Conservation (phyloP, 2,329 filamentous ascomycete species). For the Colletotrichum melonis region DNA sequence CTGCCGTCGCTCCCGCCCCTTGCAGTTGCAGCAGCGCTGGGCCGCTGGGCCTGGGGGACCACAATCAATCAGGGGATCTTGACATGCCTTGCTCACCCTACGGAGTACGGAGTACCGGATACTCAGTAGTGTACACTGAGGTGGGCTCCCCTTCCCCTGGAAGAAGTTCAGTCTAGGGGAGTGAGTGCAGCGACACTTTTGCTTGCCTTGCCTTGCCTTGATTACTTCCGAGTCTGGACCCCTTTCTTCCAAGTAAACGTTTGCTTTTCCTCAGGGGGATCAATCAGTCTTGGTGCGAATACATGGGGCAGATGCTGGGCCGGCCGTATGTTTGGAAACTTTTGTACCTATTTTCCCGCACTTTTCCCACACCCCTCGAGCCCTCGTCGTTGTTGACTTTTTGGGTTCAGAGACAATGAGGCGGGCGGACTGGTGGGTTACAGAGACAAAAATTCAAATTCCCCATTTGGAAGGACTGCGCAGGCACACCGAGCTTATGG, state of each 20-base stretch:
- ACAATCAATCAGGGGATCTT: not conserved
- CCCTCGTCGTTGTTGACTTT: not conserved
- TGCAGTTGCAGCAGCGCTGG: not conserved
- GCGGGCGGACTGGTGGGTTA: not conserved
- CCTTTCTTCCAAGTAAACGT: too few relatives aligned
- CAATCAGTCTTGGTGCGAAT: too few relatives aligned
- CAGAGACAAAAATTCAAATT: not conserved
- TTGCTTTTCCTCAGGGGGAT: too few relatives aligned
- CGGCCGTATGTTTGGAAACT: too few relatives aligned
- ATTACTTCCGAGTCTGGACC: not conserved
- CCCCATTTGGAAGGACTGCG: not conserved
- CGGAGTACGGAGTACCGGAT: too few relatives aligned
- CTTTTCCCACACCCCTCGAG: too few relatives aligned
- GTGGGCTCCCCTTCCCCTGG: too few relatives aligned
- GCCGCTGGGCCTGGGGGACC: not conserved
- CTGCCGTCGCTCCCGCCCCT: not conserved
- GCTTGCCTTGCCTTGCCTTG: slow-evolving; percentile 4
- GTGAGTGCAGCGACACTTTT: not conserved
- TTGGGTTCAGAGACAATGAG: not conserved
- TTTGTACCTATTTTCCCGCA: too few relatives aligned
- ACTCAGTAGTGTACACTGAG: too few relatives aligned
- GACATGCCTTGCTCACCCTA: not conserved
- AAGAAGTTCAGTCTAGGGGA: not conserved
- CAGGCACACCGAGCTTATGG: not conserved
- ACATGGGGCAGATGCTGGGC: too few relatives aligned